Percentiles rank a stretch among this genome's conserved stretches.
phyloP scores from a whole-genome alignment of 495 filamentous ascomycete species.

The Aspergillus kassunensis region DNA sequence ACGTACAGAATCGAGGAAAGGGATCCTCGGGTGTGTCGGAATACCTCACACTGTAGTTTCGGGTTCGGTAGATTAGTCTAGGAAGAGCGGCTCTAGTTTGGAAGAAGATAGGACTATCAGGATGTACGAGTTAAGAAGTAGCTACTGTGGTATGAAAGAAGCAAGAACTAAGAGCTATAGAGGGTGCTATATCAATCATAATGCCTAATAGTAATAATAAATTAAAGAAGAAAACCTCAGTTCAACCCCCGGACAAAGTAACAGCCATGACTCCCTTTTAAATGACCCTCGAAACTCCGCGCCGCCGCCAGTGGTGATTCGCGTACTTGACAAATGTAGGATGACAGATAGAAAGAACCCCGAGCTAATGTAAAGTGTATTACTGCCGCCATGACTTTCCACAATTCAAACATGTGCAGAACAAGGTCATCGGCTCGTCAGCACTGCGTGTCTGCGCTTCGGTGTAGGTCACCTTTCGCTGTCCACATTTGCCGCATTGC shows the following conservation, averaged over 20 bases:
- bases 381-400: constrained; percentile 50
- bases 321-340: not conserved
- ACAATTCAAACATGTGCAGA: constrained; percentile 49
- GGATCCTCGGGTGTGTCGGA: no score
- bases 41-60: no score
- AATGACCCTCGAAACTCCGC: constrained; percentile 12
- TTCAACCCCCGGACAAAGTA: constrained; percentile 1
- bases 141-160: no score
- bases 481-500: constrained; percentile 81
- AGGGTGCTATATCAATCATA: not conserved
- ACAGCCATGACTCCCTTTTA: constrained; percentile 18
- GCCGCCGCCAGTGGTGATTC: constrained; percentile 3
- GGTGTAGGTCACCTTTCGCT: constrained; percentile 91
- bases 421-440: constrained; percentile 59
- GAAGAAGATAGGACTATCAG: no score
- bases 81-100: no score
- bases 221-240: not conserved
- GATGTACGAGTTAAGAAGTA: no score
- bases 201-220: constrained; percentile 10
- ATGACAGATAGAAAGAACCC: not conserved
- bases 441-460: constrained; percentile 95
- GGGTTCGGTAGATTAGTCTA: no score
- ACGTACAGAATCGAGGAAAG: no score
- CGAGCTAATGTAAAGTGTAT: not conserved
- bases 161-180: no score